A percentile compares a stretch with the other conserved stretches of the same genome.
phyloP scores from a whole-genome alignment of 257 asterid genomes.

The Leptodermis oblonga region DNA sequence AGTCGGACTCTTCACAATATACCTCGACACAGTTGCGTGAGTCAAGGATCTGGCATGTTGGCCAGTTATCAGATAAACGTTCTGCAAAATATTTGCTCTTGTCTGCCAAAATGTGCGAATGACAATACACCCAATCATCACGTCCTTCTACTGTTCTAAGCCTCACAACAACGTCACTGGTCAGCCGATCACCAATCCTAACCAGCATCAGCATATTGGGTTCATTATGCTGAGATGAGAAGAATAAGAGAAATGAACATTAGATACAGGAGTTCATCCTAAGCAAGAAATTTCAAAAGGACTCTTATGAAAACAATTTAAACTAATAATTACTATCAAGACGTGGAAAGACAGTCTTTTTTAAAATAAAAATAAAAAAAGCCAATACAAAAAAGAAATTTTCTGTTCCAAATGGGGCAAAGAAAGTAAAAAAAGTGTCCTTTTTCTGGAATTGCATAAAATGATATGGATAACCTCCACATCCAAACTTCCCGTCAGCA shows the following conservation, averaged over 20 bases:
- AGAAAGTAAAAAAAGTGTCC: too few relatives aligned
- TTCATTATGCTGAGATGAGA: slow-evolving; percentile 38
- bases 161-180: slow-evolving; percentile 85
- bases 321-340: neutral
- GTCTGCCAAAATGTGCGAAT: slow-evolving; percentile 46
- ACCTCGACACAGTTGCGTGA: slow-evolving; percentile 88
- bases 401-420: neutral
- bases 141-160: slow-evolving; percentile 77
- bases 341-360: neutral
- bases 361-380: too few relatives aligned
- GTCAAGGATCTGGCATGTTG: slow-evolving; percentile 82
- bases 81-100: slow-evolving; percentile 77
- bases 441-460: neutral
- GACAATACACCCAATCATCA: slow-evolving; percentile 82
- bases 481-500: slow-evolving; percentile 9
- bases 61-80: slow-evolving; percentile 74
- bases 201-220: slow-evolving; percentile 25
- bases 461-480: neutral
- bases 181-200: slow-evolving; percentile 66
- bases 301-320: neutral
- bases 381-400: neutral
- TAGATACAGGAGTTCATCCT: neutral
- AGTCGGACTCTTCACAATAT: slow-evolving; percentile 60
- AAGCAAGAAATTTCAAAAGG: neutral
- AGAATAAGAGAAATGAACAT: slow-evolving; percentile 15